Base-by-base conservation (phyloP, 2,329 filamentous ascomycete species). In the Talaromyces sp. region DNA sequence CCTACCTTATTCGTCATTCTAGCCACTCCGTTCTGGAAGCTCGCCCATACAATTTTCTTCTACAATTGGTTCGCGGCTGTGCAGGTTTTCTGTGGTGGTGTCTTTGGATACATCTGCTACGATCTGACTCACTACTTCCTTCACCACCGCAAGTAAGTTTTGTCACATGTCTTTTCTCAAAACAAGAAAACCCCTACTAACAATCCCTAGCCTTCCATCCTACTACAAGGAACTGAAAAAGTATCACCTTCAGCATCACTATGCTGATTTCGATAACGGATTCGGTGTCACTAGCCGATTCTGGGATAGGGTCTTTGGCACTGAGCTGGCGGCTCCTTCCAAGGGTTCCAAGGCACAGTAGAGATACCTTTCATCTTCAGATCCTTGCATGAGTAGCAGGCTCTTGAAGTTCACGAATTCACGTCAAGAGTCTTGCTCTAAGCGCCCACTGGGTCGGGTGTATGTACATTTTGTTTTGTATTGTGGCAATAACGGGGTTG, bases 111-210 rank as follows among this genome's bases (percentile, higher is more conserved):
- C 72, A 83, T 97, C 57, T 91, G 89, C 80, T 99, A 99, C 77
- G 94, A 99, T 72, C 69, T 97, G 78, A 99, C 94, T 1, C 94
- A 99, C 74, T 99, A 97, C 81, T 99, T 99, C 82, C 83, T 99
- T 35, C 94, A 99, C 74, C 94, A 99, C 78, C 85, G 89, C 76
- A 95, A 91, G 82, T 86, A 71, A 72, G 82, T 80, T 35, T 35
- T 50, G 22, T n/a, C 17, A 8, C 16, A 20, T 32, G 3, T 20
- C 14, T 40, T 27, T 20, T 22, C 6, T 14, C n/a, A 14, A 8
- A 5, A 4, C 11, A 17, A 8, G 16, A 27, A 17, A 14, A 22
- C 36, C 9, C 4, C 16, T 53, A 37, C 58, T 63, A 53, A 65
- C 45, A n/a, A 17, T 11, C 29, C 46, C 1, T 54, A 86, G 83